Conservation (phyloP, 345 rosid genomes). For the Turnera subulata region DNA sequence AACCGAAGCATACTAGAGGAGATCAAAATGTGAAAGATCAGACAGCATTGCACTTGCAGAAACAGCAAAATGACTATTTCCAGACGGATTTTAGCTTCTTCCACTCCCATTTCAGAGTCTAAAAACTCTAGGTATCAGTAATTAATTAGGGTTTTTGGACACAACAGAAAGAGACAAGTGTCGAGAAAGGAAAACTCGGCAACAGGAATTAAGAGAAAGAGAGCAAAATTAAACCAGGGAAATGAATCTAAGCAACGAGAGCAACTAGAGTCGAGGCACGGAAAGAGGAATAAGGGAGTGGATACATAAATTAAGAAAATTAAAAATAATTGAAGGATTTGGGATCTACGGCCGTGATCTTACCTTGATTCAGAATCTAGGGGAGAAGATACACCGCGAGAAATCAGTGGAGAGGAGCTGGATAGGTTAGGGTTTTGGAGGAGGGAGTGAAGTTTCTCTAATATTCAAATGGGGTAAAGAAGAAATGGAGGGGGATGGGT, state of each 20-base stretch:
- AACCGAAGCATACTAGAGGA: no score
- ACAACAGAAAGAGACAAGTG: no score
- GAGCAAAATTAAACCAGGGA: no score
- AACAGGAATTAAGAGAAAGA: no score
- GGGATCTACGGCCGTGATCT: slow-evolving; percentile 10
- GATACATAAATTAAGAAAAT: no score
- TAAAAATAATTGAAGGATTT: not conserved
- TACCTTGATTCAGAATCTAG: slow-evolving; percentile 11
- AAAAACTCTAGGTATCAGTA: not conserved
- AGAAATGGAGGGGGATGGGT: no score
- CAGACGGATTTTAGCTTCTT: slow-evolving; percentile 7
- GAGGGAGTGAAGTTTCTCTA: no score
- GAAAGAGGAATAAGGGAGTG: not conserved
- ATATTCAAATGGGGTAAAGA: no score
- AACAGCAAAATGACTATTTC: not conserved
- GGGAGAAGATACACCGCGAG: slow-evolving; percentile 3
- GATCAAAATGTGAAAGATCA: not conserved
- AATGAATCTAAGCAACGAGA: not conserved
- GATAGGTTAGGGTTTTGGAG: not conserved
- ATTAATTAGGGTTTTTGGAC: not conserved
- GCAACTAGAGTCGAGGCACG: not conserved
- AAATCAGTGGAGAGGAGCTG: not conserved
- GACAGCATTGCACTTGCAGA: not conserved
- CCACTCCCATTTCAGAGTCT: slow-evolving; percentile 5
- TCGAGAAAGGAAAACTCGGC: no score